A percentile compares a stretch with the other conserved stretches of the same genome.
Evolutionary conservation across 129 eudicot genomes (phyloP).

Genomic region (Ambrosia artemisiifolia): DNA sequence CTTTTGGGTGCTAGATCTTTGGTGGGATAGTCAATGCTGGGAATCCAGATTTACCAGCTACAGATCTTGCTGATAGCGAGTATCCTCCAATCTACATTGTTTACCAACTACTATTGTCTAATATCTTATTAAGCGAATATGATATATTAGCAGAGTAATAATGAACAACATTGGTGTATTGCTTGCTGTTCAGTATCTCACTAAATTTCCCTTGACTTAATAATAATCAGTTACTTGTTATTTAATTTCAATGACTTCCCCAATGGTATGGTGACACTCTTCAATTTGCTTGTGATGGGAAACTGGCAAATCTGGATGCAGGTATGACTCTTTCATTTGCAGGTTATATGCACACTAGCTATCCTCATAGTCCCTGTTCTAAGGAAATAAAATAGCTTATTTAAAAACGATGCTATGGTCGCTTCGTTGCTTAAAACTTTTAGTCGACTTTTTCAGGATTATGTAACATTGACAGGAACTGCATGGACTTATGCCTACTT

Average conservation of each 20-base stretch:
- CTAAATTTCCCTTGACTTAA: conserved; percentile 49
- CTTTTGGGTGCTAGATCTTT: conserved; percentile 47
- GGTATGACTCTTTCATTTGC: conserved; percentile 38
- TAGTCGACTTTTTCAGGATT: conserved; percentile 48
- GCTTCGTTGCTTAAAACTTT: conserved; percentile 1
- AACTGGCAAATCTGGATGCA: conserved; percentile 96
- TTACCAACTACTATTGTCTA: neutral
- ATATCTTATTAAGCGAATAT: neutral
- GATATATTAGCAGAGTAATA: neutral
- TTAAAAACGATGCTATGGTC: neutral
- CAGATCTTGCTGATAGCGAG: conserved; percentile 88
- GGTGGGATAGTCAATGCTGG: conserved; percentile 95
- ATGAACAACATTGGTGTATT: neutral
- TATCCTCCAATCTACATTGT: conserved; percentile 46
- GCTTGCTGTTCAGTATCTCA: neutral
- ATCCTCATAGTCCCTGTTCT: no score
- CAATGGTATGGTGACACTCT: conserved; percentile 94
- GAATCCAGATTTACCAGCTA: conserved; percentile 51
- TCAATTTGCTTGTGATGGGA: conserved; percentile 87
- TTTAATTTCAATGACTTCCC: conserved; percentile 96
- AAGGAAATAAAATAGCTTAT: no score
- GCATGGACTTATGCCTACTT: conserved; percentile 70
- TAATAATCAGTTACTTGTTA: conserved; percentile 58
- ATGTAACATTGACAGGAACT: conserved; percentile 67
- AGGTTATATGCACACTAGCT: neutral